These are phyloP conservation scores for Pulveroboletus frians DNA, from an alignment of 768 basidiomycete species.

Conservation along the genomic window DNA sequence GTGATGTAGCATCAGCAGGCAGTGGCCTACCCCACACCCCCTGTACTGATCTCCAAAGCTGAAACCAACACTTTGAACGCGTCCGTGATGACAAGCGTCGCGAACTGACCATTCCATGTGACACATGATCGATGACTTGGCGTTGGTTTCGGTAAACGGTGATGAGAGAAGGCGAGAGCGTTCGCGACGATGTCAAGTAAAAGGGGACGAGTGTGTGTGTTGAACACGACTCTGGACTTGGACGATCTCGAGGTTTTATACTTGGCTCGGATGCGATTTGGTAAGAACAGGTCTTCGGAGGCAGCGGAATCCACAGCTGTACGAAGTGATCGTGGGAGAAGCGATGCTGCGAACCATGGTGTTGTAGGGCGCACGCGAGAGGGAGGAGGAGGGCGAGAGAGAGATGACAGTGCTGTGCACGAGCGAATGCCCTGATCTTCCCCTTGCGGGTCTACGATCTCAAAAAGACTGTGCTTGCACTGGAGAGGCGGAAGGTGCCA, in stretches of 20 bases:
- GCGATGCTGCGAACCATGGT: conserved; percentile 9
- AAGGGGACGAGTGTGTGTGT: background rate
- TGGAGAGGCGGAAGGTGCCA: conserved; percentile 16
- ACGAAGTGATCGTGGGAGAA: conserved; percentile 35
- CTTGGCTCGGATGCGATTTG: conserved; percentile 20
- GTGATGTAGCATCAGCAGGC: background rate
- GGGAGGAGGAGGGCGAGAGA: background rate
- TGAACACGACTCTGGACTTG: background rate
- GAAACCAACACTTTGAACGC: conserved; percentile 9
- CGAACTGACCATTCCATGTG: conserved; percentile 49
- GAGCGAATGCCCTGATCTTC: conserved; percentile 26
- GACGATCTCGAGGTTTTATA: conserved; percentile 25
- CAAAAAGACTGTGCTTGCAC: conserved; percentile 14
- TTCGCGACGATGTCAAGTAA: background rate
- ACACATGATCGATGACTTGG: conserved; percentile 40
- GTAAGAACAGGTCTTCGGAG: conserved; percentile 29
- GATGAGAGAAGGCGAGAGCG: background rate
- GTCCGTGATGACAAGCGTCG: background rate
- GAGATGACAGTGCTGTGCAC: conserved; percentile 22
- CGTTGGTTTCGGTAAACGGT: conserved; percentile 1
- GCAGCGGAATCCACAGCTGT: conserved; percentile 23
- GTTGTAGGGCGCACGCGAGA: conserved; percentile 3
- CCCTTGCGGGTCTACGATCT: conserved; percentile 19
- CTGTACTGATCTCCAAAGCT: conserved; percentile 41
- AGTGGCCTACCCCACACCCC: conserved; percentile 36